A percentile compares a stretch with the other conserved stretches of the same genome.
Evolutionary conservation across 768 basidiomycete species (phyloP).

Genomic region (Psilocybe subaeruginosa): DNA sequence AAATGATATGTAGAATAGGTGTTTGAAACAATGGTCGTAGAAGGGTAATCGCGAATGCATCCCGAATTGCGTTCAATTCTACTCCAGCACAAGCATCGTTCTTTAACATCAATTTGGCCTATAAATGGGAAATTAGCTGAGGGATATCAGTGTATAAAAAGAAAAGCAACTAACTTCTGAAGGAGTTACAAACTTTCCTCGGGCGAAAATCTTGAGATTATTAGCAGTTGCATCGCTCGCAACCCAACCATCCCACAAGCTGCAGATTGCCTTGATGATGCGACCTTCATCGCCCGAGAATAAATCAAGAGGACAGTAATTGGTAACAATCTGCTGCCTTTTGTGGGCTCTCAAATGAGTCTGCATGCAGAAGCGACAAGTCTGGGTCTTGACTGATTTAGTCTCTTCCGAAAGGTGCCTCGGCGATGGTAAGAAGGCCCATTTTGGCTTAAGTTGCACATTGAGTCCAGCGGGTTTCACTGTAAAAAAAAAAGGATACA

Average conservation of each 20-base stretch:
- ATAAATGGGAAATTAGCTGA: slow-evolving; percentile 7
- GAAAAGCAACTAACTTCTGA: slow-evolving; percentile 45
- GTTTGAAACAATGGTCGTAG: slow-evolving; percentile 50
- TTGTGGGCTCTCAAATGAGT: slow-evolving; percentile 50
- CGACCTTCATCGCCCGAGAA: slow-evolving; percentile 74
- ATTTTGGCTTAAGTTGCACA: slow-evolving; percentile 76
- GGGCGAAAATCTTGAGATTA: slow-evolving; percentile 80
- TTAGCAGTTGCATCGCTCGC: slow-evolving; percentile 67
- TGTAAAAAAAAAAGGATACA: background rate
- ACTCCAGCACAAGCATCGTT: slow-evolving; percentile 12
- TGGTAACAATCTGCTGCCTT: slow-evolving; percentile 39
- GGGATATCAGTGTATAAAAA: background rate
- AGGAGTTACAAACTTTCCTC: slow-evolving; percentile 63
- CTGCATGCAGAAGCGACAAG: slow-evolving; percentile 95
- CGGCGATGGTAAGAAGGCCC: slow-evolving; percentile 85
- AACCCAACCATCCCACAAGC: slow-evolving; percentile 77
- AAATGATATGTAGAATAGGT: slow-evolving; percentile 56
- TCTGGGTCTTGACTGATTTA: slow-evolving; percentile 59
- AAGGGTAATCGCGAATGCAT: slow-evolving; percentile 54
- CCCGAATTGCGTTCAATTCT: slow-evolving; percentile 37
- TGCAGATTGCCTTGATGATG: slow-evolving; percentile 62
- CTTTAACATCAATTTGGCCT: slow-evolving; percentile 33
- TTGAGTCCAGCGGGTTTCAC: background rate
- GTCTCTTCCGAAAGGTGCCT: slow-evolving; percentile 63
- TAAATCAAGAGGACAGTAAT: slow-evolving; percentile 91